phyloP scores from a whole-genome alignment of 352 stramenopile species.

The Thraustochytrium striatum region DNA sequence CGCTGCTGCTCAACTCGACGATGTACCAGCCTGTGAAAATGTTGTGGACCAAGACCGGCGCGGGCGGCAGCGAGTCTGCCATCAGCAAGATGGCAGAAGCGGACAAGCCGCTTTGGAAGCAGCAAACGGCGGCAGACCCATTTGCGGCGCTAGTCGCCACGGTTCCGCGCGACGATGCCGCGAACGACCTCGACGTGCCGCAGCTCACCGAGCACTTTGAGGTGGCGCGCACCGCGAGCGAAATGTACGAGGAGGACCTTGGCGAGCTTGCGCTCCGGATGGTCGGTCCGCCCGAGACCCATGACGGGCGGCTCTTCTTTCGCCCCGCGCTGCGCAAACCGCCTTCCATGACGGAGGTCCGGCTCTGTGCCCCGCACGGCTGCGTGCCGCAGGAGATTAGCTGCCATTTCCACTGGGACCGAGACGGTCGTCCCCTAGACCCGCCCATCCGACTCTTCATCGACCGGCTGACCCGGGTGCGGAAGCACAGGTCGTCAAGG shows the following conservation, averaged over 20 bases:
- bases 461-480: neutral
- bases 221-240: too few relatives aligned
- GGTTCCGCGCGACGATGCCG: neutral
- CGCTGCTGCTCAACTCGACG: neutral
- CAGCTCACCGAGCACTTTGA: neutral
- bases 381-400: neutral
- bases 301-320: neutral
- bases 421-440: neutral
- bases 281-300: neutral
- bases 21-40: conserved; percentile 36
- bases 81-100: neutral
- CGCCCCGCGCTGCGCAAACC: neutral
- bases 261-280: neutral
- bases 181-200: neutral
- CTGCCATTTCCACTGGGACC: neutral
- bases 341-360: neutral
- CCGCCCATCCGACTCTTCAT: neutral
- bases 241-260: neutral
- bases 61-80: neutral
- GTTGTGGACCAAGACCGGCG: conserved; percentile 18
- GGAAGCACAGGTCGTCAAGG: neutral
- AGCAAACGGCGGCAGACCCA: neutral
- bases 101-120: neutral
- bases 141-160: neutral
- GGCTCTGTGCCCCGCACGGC: neutral